Conservation (phyloP, 1,139 yeast genomes). For the Debaryomyces sp. region DNA sequence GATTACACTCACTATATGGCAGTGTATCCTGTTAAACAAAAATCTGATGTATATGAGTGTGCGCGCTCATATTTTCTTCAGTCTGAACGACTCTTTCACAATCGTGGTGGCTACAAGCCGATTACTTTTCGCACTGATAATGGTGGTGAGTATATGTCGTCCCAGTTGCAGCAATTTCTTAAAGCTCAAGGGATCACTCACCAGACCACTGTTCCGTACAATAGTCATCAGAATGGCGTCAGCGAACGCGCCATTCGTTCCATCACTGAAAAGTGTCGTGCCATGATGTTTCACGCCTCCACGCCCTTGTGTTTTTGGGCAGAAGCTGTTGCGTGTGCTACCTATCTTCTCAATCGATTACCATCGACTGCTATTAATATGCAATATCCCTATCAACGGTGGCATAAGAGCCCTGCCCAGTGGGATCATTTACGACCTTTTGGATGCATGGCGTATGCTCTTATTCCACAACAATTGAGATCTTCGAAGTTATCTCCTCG, state of each 20-base stretch:
- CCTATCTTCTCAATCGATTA: not conserved
- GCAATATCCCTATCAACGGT: not conserved
- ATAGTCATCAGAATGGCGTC: conserved; percentile 1
- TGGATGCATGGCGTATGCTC: not conserved
- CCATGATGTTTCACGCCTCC: not conserved
- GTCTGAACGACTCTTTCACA: not conserved
- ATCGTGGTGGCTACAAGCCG: not conserved
- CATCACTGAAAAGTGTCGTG: not conserved
- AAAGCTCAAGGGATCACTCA: not conserved
- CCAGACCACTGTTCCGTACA: not conserved
- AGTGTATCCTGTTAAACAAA: not conserved
- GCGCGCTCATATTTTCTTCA: not conserved
- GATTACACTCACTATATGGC: not conserved
- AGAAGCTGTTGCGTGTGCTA: not conserved
- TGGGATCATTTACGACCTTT: not conserved
- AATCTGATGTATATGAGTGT: not conserved
- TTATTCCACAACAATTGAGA: not conserved
- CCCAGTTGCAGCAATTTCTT: not conserved
- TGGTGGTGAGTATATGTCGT: not conserved
- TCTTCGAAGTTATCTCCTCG: not conserved
- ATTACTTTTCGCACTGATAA: not conserved
- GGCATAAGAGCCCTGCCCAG: not conserved
- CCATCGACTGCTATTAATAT: not conserved
- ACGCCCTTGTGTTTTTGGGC: not conserved
- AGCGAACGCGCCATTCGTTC: not conserved